These are phyloP conservation scores for Astrephomene gubernaculifera DNA, from an alignment of 139 green algal species.

Conservation along the genomic window DNA sequence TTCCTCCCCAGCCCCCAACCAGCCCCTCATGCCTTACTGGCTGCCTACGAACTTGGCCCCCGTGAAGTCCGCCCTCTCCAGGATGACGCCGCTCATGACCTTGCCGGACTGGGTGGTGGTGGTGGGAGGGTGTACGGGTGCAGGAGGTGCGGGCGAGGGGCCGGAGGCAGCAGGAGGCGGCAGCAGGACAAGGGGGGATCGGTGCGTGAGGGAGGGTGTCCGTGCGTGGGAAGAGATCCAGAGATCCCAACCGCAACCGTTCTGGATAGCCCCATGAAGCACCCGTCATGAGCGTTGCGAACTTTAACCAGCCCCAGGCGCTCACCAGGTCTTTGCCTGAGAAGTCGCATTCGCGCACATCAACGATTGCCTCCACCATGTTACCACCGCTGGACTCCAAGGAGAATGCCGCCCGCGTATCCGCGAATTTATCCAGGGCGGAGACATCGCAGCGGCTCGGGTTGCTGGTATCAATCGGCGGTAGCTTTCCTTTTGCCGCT, in stretches of 20 bases:
- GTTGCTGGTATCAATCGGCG: slow-evolving; percentile 34
- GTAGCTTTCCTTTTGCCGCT: slow-evolving; percentile 31
- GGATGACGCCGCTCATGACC: slow-evolving; percentile 66
- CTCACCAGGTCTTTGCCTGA: slow-evolving; percentile 51
- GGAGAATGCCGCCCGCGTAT: slow-evolving; percentile 35
- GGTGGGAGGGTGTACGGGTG: neutral
- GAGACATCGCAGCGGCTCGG: slow-evolving; percentile 51
- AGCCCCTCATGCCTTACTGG: slow-evolving; percentile 24
- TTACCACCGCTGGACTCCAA: slow-evolving; percentile 59
- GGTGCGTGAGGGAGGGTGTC: neutral
- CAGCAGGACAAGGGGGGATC: neutral
- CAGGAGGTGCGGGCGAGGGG: neutral
- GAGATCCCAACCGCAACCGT: too few relatives aligned
- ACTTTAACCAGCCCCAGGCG: neutral
- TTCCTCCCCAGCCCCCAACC: neutral
- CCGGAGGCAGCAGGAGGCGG: neutral
- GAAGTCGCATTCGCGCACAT: slow-evolving; percentile 66
- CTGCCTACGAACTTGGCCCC: slow-evolving; percentile 57
- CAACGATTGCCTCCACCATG: slow-evolving; percentile 71
- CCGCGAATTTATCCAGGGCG: slow-evolving; percentile 72
- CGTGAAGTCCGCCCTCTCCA: slow-evolving; percentile 63
- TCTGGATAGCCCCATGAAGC: too few relatives aligned
- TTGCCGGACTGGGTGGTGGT: slow-evolving; percentile 49
- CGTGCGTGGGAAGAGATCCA: too few relatives aligned
- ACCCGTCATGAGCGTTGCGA: too few relatives aligned